Evolutionary conservation across 2,329 filamentous ascomycete genomes (phyloP).

Genomic region (Beauveria australis): DNA sequence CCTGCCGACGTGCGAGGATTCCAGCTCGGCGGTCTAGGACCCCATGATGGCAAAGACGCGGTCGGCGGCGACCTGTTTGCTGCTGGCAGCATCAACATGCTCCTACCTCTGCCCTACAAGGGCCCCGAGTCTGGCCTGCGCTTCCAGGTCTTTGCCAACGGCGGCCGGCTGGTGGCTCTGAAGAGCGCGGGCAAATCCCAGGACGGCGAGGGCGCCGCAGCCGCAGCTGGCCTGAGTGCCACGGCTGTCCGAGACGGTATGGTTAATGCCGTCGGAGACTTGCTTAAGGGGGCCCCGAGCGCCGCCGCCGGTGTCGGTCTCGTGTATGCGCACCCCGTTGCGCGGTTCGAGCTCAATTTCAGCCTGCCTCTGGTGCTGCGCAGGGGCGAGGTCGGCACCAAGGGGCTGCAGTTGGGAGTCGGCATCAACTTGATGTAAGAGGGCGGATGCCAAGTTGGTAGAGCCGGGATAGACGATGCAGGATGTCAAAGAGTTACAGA

Average conservation of each 20-base stretch:
- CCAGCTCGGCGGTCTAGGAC: constrained; percentile 79
- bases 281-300: constrained; percentile 72
- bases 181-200: constrained; percentile 42
- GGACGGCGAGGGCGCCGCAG: constrained; percentile 27
- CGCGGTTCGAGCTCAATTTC: constrained; percentile 93
- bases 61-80: constrained; percentile 89
- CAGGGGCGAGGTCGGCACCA: constrained; percentile 77
- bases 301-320: constrained; percentile 80
- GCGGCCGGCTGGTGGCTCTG: constrained; percentile 74
- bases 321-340: constrained; percentile 90
- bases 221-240: constrained; percentile 26
- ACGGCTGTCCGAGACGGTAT: constrained; percentile 45
- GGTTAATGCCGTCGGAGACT: constrained; percentile 55
- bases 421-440: constrained; percentile 86
- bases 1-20: constrained; percentile 94
- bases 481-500: neutral
- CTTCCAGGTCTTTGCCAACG: constrained; percentile 86
- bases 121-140: constrained; percentile 78
- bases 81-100: constrained; percentile 76
- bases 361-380: constrained; percentile 76
- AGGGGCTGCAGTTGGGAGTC: constrained; percentile 91
- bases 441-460: neutral
- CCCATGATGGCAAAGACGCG: constrained; percentile 76
- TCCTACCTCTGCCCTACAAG: constrained; percentile 74
- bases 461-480: neutral